These are phyloP conservation scores for Albophoma yamanashiensis DNA, from an alignment of 2,329 filamentous ascomycete species.

Conservation along the genomic window DNA sequence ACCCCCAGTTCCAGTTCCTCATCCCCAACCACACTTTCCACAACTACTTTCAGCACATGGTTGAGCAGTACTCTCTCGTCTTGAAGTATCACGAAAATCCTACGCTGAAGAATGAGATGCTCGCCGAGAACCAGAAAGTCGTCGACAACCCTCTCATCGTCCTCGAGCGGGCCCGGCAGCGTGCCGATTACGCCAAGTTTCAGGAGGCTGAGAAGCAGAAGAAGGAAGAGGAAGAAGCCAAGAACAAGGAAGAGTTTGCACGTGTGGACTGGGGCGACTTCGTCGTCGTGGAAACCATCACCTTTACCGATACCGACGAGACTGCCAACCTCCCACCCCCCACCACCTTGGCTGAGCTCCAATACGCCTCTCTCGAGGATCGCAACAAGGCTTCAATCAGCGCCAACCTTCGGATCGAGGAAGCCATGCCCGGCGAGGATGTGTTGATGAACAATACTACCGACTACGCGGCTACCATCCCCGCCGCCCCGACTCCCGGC, in stretches of 20 bases:
- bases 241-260: slow-evolving; percentile 64
- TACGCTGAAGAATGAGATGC: slow-evolving; percentile 60
- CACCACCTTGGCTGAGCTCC: slow-evolving; percentile 79
- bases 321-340: slow-evolving; percentile 78
- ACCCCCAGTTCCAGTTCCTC: slow-evolving; percentile 93
- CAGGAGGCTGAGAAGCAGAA: slow-evolving; percentile 78
- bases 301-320: slow-evolving; percentile 85
- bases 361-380: slow-evolving; percentile 90
- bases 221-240: slow-evolving; percentile 78
- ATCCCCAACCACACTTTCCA: slow-evolving; percentile 92
- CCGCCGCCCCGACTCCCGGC: slow-evolving; percentile 22
- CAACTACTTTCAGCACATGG: slow-evolving; percentile 84
- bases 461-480: not conserved
- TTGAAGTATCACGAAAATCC: slow-evolving; percentile 57
- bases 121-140: slow-evolving; percentile 64
- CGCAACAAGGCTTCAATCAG: slow-evolving; percentile 83
- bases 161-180: slow-evolving; percentile 68
- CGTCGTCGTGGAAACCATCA: slow-evolving; percentile 86
- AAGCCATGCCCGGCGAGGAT: slow-evolving; percentile 78
- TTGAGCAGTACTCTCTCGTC: slow-evolving; percentile 86
- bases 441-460: slow-evolving; percentile 34
- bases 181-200: slow-evolving; percentile 78
- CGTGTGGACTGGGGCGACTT: slow-evolving; percentile 99
- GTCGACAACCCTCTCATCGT: slow-evolving; percentile 70
- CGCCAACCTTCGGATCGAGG: slow-evolving; percentile 77